Percentiles rank a stretch among this genome's conserved stretches.
Evolutionary conservation across 1,284 basidiomycete species (phyloP).

Genomic region (Schizophyllum amplum): DNA sequence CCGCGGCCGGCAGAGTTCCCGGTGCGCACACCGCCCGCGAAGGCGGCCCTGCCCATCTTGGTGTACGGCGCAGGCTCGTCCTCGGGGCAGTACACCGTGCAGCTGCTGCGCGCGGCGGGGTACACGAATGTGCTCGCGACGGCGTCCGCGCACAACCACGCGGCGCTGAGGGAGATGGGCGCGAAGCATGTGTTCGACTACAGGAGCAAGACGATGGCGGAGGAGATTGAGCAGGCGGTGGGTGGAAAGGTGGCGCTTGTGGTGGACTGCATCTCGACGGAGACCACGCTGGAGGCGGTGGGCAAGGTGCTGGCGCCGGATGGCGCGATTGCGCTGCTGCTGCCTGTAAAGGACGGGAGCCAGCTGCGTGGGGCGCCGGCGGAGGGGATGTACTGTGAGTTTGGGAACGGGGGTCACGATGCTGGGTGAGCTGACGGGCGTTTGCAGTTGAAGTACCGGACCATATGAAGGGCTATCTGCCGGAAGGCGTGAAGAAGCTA

Average conservation of each 20-base stretch:
- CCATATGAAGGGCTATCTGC: constrained; percentile 5
- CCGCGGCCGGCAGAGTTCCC: constrained; percentile 33
- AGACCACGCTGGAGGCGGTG: constrained; percentile 28
- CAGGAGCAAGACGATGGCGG: constrained; percentile 20
- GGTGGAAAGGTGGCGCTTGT: constrained; percentile 24
- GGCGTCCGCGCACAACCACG: constrained; percentile 41
- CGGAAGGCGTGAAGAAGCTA: constrained; percentile 25
- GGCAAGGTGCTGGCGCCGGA: constrained; percentile 26
- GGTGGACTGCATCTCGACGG: constrained; percentile 36
- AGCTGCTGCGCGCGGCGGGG: constrained; percentile 43
- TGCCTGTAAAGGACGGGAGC: constrained; percentile 39
- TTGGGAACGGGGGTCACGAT: constrained; percentile 12
- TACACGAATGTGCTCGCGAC: constrained; percentile 45
- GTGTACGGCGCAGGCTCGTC: constrained; percentile 51
- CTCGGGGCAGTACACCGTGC: constrained; percentile 45
- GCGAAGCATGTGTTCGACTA: constrained; percentile 47
- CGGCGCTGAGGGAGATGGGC: constrained; percentile 37
- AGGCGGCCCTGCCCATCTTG: constrained; percentile 32
- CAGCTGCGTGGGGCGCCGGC: constrained; percentile 23
- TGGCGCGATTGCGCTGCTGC: constrained; percentile 34
- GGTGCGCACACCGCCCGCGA: constrained; percentile 19
- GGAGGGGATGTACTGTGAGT: constrained; percentile 23
- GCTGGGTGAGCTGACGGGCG: neutral
- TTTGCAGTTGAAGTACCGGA: neutral
- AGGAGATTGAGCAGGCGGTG: neutral